Conservation (phyloP, 257 asterid genomes). For the Salvia miltiorrhiza region DNA sequence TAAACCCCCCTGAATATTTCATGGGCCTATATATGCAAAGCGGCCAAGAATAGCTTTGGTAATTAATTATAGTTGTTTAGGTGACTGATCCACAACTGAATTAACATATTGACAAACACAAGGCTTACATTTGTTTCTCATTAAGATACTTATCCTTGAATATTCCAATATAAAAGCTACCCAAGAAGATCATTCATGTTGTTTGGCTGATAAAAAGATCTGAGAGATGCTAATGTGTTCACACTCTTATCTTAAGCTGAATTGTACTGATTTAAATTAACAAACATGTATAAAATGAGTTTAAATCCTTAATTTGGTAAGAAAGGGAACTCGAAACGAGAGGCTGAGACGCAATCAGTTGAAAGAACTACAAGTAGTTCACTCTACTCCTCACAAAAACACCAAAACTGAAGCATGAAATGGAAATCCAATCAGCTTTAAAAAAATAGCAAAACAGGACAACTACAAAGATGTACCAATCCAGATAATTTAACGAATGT, state of each 20-base stretch:
- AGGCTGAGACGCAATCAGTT: background rate
- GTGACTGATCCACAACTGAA: background rate
- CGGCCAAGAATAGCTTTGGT: background rate
- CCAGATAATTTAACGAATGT: conserved; percentile 33
- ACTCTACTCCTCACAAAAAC: background rate
- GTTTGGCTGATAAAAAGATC: background rate
- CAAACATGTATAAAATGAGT: background rate
- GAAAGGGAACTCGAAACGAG: no score
- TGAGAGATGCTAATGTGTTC: background rate
- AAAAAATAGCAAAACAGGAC: background rate
- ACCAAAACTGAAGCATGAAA: conserved; percentile 1
- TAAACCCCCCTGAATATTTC: background rate
- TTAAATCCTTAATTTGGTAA: background rate
- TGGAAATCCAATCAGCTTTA: background rate
- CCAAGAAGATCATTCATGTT: background rate
- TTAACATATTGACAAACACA: background rate
- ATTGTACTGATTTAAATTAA: no score
- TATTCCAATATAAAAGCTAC: background rate
- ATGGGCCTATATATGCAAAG: background rate
- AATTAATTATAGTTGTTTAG: background rate
- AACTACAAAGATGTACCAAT: conserved; percentile 31
- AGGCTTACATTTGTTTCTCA: background rate
- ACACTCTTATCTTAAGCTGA: background rate
- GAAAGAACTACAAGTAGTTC: background rate
- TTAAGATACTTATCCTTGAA: background rate